Evolutionary conservation across 2,329 filamentous ascomycete species (phyloP), one percentile per base, ranked within the genome.

Genomic region (Fusarium sp.): DNA sequence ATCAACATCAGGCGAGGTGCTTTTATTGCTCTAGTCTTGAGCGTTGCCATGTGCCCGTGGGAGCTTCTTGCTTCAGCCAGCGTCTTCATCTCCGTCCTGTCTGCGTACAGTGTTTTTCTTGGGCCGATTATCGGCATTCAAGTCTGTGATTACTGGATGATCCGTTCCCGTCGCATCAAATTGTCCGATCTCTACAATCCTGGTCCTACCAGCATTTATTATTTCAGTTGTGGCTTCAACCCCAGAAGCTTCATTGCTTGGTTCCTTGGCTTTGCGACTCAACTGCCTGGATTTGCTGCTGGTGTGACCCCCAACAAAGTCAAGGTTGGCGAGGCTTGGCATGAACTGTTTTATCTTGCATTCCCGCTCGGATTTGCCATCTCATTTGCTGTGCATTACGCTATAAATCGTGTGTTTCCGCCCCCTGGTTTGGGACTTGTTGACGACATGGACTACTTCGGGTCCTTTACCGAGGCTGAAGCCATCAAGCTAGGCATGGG

Each of bases 11-110:
- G 50, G 7, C 50, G 33, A 28, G 50, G 50, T 2, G 50, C 50
- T 12, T 53, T 53, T 2, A 37, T 53, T 38, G 50, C 50, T 2
- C 23, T 53, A 6, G 30, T 38, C 5, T 37, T 53, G 23, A 53
- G 50, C 7, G 50, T 53, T n/a, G 32, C 50, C 12, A 53, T 53
- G 50, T 53, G 50, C 7, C 50, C 50, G 0, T 53, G 50, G 50
- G 50, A 53, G 13, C 50, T 53, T 12, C 50, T 53, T 3, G 25
- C 50, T n/a, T 53, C 50, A 38, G 50, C 50, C 23, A n/a, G 50
- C 19, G 50, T 53, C 18, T 53, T 53, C 13, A 53, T 53, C 6
- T 53, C 50, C 0, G 50, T 53, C 2, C 5, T 53, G 2, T 53
- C 50, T 7, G 50, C 50, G 0, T 53, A 53, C 50, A 53, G 50